phyloP scores from a whole-genome alignment of 345 rosid species.

The Ceriops decandra region DNA sequence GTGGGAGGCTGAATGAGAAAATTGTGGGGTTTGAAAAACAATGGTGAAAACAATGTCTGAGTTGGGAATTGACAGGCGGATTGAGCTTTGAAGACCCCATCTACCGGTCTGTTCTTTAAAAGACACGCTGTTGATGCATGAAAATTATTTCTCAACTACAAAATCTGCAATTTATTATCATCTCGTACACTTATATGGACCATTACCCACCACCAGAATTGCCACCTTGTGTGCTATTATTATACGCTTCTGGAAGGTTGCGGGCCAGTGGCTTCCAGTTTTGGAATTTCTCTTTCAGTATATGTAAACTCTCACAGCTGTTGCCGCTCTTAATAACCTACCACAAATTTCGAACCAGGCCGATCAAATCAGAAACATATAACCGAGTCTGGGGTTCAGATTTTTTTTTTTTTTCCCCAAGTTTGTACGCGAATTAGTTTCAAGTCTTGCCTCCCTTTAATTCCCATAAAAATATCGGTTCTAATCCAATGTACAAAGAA shows the following conservation, averaged over 20 bases:
- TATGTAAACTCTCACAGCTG: neutral
- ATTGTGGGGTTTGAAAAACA: slow-evolving; percentile 19
- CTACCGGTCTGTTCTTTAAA: neutral
- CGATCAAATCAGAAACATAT: too few species aligned
- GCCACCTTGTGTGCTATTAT: slow-evolving; percentile 6
- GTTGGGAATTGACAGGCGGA: slow-evolving; percentile 12
- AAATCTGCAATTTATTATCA: slow-evolving; percentile 8
- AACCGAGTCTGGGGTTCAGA: too few species aligned
- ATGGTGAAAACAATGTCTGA: neutral
- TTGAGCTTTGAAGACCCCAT: slow-evolving; percentile 9
- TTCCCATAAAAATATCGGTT: too few species aligned
- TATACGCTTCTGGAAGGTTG: slow-evolving; percentile 40
- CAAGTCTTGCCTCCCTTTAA: too few species aligned
- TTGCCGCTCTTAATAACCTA: neutral
- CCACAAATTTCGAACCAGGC: too few species aligned
- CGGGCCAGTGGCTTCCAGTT: neutral
- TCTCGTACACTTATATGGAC: slow-evolving; percentile 11
- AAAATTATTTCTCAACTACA: slow-evolving; percentile 43
- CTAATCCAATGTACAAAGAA: too few species aligned
- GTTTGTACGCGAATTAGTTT: too few species aligned
- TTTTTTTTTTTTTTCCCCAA: too few species aligned
- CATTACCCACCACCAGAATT: slow-evolving; percentile 35
- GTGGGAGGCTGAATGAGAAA: neutral
- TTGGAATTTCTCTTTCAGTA: neutral
- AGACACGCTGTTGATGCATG: slow-evolving; percentile 29